Base-by-base conservation (phyloP, 1,139 yeast species). In the Lizanozyma gosingica region DNA sequence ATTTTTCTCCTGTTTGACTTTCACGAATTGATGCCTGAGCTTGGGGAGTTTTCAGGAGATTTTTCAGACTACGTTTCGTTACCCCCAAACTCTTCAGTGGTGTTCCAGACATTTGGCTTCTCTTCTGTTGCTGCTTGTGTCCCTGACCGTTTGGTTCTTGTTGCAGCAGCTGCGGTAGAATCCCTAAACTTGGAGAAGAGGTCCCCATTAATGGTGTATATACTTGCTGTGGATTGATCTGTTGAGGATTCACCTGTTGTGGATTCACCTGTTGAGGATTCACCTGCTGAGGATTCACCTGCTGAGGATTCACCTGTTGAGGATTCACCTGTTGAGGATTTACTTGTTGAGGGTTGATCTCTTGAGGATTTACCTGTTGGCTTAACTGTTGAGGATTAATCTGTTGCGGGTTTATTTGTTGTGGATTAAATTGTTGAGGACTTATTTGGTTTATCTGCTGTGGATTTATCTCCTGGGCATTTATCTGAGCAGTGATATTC, bases 141-240 rank as follows among this genome's bases (percentile, higher is more conserved):
- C 9, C 29, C 29, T 22, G 29, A 6, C 29, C 29, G 11, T 22
- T 22, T 11, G 6, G 29, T 6, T 6, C 6, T 22, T 22, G 29
- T 22, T 6, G 29, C 29, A 22, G 29, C 11, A 22, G 29, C 6
- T 22, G 29, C 11, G 11, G 29, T 22, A 6, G 29, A 3, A 40
- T 40, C 18, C 37, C 43, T 14, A 37, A 18, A 18, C 38, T 41
- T 35, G 41, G 42, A 4, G 41, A 32, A 8, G 43, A 22, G 29
- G 11, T 11, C 11, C 29, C 29, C 11, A 6, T 6, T 22, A 22
- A 22, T 6, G 29, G 11, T 4, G n/a, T 17, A 14, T 35, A 22
- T 6, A 14, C 22, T 14, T 14, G 15, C 4, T 14, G 17, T n/a
- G 17, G n/a, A 4, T 14, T 35, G 36, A 22, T 22, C 11, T 22